Percentiles rank a stretch among this genome's conserved stretches.
Conservation (phyloP, 768 basidiomycete species). For the Cystofilobasidium ferigula region DNA sequence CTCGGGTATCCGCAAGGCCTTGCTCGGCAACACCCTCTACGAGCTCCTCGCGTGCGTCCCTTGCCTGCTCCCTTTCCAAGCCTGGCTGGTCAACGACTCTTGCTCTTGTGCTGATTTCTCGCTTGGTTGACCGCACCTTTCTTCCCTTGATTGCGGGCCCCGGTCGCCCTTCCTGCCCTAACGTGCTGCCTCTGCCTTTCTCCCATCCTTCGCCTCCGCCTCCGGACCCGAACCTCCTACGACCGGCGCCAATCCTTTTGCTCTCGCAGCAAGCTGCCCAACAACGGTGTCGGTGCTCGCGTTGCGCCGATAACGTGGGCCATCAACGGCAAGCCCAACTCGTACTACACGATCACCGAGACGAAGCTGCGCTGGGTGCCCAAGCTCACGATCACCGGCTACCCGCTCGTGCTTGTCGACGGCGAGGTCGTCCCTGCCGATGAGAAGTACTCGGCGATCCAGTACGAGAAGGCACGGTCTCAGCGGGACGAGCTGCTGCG, state of each 20-base stretch:
- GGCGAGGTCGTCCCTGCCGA: constrained; percentile 12
- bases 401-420: constrained; percentile 10
- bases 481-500: constrained; percentile 3
- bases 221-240: neutral
- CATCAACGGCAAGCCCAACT: constrained; percentile 1
- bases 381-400: neutral
- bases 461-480: neutral
- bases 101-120: neutral
- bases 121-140: neutral
- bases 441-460: neutral
- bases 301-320: constrained; percentile 24
- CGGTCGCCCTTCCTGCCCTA: no score
- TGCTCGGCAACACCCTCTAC: constrained; percentile 9
- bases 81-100: no score
- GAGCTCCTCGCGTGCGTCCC: constrained; percentile 18
- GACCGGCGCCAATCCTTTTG: neutral
- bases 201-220: neutral
- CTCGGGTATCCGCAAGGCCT: neutral
- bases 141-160: no score
- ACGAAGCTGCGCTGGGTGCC: constrained; percentile 6
- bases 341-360: constrained; percentile 23
- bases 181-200: no score
- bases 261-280: constrained; percentile 18
- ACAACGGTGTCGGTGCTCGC: constrained; percentile 19
- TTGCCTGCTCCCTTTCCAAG: no score